Conservation (phyloP, 768 basidiomycete species). For the Leccinum rimulosum region DNA sequence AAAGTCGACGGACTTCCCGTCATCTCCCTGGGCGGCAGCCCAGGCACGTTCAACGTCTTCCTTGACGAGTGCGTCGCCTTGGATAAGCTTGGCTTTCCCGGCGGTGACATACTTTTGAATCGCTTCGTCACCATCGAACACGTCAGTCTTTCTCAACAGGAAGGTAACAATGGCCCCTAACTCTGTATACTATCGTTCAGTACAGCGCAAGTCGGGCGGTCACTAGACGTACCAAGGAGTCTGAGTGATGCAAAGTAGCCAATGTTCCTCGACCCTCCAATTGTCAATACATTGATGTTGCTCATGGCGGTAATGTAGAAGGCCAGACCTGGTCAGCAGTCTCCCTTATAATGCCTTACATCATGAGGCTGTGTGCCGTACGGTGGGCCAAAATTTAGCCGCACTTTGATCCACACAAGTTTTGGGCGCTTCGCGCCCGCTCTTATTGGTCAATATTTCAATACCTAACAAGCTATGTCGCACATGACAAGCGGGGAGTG, state of each 20-base stretch:
- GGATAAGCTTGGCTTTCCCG: slow-evolving; percentile 52
- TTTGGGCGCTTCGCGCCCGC: neutral
- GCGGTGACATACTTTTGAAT: slow-evolving; percentile 51
- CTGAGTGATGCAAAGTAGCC: slow-evolving; percentile 48
- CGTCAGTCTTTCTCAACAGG: slow-evolving; percentile 49
- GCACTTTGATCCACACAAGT: neutral
- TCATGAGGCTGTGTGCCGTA: neutral
- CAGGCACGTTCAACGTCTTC: slow-evolving; percentile 54
- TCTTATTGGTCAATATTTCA: neutral
- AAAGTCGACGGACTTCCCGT: slow-evolving; percentile 42
- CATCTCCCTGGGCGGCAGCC: slow-evolving; percentile 35
- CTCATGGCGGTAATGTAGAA: slow-evolving; percentile 12
- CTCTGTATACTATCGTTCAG: slow-evolving; percentile 34
- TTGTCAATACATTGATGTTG: slow-evolving; percentile 34
- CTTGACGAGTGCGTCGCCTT: slow-evolving; percentile 58
- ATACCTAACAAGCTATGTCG: neutral
- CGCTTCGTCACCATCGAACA: slow-evolving; percentile 51
- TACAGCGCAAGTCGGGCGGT: neutral
- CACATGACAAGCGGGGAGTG: neutral
- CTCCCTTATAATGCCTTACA: slow-evolving; percentile 10
- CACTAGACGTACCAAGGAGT: slow-evolving; percentile 41
- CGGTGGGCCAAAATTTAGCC: neutral
- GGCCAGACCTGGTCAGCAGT: no score
- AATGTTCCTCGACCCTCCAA: slow-evolving; percentile 58
- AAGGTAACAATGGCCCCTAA: slow-evolving; percentile 62